Evolutionary conservation across 1,139 yeast genomes (phyloP), one percentile per base, ranked within the genome.

Genomic region (Debaryomyces sp.): DNA sequence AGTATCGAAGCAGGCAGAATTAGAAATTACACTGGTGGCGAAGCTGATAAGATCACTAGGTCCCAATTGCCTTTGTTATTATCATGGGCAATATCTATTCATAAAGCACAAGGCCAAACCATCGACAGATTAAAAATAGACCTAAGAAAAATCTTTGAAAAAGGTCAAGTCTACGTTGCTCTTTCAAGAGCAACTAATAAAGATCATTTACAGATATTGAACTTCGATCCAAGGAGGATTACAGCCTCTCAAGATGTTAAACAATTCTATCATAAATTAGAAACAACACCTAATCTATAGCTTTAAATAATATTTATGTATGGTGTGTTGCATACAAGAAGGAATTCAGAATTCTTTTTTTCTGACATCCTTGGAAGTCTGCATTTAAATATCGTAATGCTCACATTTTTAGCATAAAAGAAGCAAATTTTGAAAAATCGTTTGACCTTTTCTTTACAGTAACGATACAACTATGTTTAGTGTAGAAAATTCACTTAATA

Each of bases 21-120:
- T 18, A 22, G 41, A 18, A 32, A 36, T 7, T 44, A 38, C 22
- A 41, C 45, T 17, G 51, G 45, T 22, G 48, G 54, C n/a, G 51
- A 50, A 9, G 51, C 54, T 8, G 57, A 57, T 18, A 58, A 57
- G 43, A 48, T 59, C 40, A 56, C 58, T 78, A 76, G 95, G 55
- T 58, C 54, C 0, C 97, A 90, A 62, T 57, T 89, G 4, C 97
- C 97, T 0, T 71, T 90, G 34, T 72, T 89, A 47, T 72, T 88
- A 34, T 85, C 96, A 10, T 90, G 96, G 96, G 96, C 97, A 0
- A 68, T 90, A 59, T 89, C 96, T 0, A 90, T 90, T 46, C 97
- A 90, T 65, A 90, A 90, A 61, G 85, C 96, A 0, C 97, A 90
- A 67, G 97, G 97, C 1, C 97, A 90, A 68, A 89, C 97, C 0